Base-by-base conservation (phyloP, 2,329 filamentous ascomycete genomes). In the Sclerotinia nivalis region DNA sequence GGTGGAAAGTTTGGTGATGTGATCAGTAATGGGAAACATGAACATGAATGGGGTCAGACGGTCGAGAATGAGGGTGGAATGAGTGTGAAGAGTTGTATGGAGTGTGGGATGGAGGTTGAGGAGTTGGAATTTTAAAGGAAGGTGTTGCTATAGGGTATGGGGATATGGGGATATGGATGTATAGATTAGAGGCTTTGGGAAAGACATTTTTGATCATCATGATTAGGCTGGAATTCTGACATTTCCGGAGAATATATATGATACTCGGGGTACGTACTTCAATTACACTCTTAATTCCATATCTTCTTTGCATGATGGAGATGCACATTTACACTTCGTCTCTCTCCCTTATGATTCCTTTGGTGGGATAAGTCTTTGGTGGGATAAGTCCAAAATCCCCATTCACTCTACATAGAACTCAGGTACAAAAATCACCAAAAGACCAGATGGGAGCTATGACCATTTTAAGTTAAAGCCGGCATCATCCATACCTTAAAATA, bases 21-120 rank as follows among this genome's bases (percentile, higher is more conserved):
- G 66, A 85, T 97, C 34, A 87, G 86, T 6, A 84, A 83, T 59
- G 87, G 88, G 22, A 91, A 87, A 76, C 96, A 99, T 83, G 90
- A 93, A 66, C 96, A 99, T 82, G 91, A 97, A 79, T 99, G 96
- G 86, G 90, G 88, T 0, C 84, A 89, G 71, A 83, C 88, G 47
- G 86, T 95, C 10, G 88, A 90, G 80, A 88, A 88, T 73, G 87
- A 86, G 74, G 85, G 87, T 20, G 95, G 93, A 0, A 88, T 91
- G 84, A 92, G 87, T 54, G 88, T 93, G 68, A 97, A 96, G 85
- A 93, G 86, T 1, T 95, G 93, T 81, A 83, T 87, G 59, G 86
- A 86, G 28, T 95, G 93, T 79, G 89, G 90, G 3, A 92, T 92
- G 86, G 91, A 93, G 78, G 90, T 94, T 61, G 91, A 94, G 76